Evolutionary conservation across 1,284 basidiomycete genomes (phyloP).

Genomic region (Sphaerobolus stellatus): DNA sequence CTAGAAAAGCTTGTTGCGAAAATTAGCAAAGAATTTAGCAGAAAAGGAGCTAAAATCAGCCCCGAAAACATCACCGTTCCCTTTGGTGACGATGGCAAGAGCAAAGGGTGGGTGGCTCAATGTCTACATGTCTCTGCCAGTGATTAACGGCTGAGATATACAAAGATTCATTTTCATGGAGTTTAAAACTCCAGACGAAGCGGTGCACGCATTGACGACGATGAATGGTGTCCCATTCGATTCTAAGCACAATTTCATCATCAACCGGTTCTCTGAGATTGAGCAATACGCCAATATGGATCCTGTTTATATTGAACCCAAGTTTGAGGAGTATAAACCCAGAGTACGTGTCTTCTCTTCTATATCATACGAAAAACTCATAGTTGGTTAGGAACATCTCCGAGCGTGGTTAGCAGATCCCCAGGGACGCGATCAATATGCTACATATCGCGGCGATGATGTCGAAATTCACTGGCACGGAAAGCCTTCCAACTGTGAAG

Average conservation of each 20-base stretch:
- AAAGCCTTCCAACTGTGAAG: slow-evolving; percentile 83
- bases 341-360: slow-evolving; percentile 50
- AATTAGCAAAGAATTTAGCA: slow-evolving; percentile 80
- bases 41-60: slow-evolving; percentile 77
- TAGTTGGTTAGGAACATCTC: slow-evolving; percentile 76
- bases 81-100: slow-evolving; percentile 77
- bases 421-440: slow-evolving; percentile 93
- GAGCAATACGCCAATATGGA: slow-evolving; percentile 82
- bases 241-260: slow-evolving; percentile 85
- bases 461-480: slow-evolving; percentile 95
- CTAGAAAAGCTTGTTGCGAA: slow-evolving; percentile 74
- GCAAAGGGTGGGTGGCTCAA: slow-evolving; percentile 70
- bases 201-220: slow-evolving; percentile 73
- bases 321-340: slow-evolving; percentile 76
- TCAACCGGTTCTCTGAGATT: slow-evolving; percentile 93
- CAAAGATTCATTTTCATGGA: slow-evolving; percentile 88
- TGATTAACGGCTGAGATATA: background rate
- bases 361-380: background rate
- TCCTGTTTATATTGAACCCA: slow-evolving; percentile 82
- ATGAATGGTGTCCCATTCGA: slow-evolving; percentile 92
- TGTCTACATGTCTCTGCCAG: background rate
- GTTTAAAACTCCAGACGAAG: slow-evolving; percentile 79
- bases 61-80: slow-evolving; percentile 78
- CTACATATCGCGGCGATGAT: slow-evolving; percentile 90
- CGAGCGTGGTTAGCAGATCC: slow-evolving; percentile 93